Base-by-base conservation (phyloP, 2,329 filamentous ascomycete species). In the Pseudogymnoascus verrucosus region DNA sequence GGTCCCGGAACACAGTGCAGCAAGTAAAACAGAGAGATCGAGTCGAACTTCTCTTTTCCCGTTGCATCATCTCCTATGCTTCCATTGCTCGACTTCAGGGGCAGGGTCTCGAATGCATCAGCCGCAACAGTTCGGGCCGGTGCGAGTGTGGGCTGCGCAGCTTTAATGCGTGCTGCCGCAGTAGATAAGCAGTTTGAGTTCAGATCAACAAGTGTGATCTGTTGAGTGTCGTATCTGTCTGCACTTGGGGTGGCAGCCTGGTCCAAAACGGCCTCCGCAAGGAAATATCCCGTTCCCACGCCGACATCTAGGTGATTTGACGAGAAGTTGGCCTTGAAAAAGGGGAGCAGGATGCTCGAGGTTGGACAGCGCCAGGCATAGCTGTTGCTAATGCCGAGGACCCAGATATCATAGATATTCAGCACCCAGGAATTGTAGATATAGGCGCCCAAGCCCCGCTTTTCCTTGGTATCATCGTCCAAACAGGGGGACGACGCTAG, bases 1-100 rank as follows among this genome's bases (percentile, higher is more conserved):
- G 72, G 71, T 0, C 72, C 73, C 0, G 77, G 77, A 8, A 79
- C 65, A 67, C 78, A 79, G 67, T 79, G 78, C 14, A 79, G 69
- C 4, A 79, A 65, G 65, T 77, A 79, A 67, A 77, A 78, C 69
- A 78, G 71, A 12, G 75, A 76, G 61, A 82, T 76, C 0, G 77
- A 77, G 66, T 78, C 75, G 66, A 77, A 81, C 54, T 67, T 68
- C 1, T 65, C 67, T 40, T 67, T 31, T 8, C n/a, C 26, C n/a
- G 26, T 57, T 19, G n/a, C 14, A 8, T 31, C 23, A 4, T 54
- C 47, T 23, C 47, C n/a, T 31, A 31, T 12, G 8, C n/a, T 57
- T 57, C 47, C 66, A 28, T 65, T 63, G 19, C 51, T 34, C 21
- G 62, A 36, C 37, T 42, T 47, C 21, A 75, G 64, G 3, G 64